Evolutionary conservation across 345 rosid genomes (phyloP).

Genomic region (Passiflora organensis): DNA sequence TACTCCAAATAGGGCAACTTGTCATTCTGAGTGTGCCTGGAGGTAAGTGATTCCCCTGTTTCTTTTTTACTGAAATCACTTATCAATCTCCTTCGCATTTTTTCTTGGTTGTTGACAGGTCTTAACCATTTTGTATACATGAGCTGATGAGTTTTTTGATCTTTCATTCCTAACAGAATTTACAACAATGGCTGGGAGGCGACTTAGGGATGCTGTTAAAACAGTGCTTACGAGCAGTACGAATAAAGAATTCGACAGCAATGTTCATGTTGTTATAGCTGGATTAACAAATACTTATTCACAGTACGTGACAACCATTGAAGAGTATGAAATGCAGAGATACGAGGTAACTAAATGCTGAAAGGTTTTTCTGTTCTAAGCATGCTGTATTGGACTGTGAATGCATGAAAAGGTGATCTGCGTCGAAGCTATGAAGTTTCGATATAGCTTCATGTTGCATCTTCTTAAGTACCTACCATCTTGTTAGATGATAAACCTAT

Average conservation of each 20-base stretch:
- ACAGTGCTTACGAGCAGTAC: constrained; percentile 48
- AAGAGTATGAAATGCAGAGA: constrained; percentile 90
- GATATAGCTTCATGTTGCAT: too few species aligned
- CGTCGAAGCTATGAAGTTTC: too few species aligned
- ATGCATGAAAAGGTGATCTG: too few species aligned
- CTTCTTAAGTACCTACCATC: too few species aligned
- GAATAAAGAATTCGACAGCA: constrained; percentile 32
- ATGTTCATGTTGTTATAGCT: constrained; percentile 79
- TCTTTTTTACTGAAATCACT: constrained; percentile 1
- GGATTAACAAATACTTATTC: constrained; percentile 94
- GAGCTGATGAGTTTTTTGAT: constrained; percentile 5
- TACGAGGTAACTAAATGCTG: constrained; percentile 59
- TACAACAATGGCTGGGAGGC: constrained; percentile 99
- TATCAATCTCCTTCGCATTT: background rate
- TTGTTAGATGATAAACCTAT: too few species aligned
- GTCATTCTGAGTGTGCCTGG: constrained; percentile 91
- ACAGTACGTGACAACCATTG: constrained; percentile 87
- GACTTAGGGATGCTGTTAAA: constrained; percentile 93
- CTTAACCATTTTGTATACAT: background rate
- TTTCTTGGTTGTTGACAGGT: background rate
- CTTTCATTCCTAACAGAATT: constrained; percentile 51
- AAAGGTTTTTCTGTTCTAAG: background rate
- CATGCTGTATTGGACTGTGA: too few species aligned
- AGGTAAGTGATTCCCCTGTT: constrained; percentile 41
- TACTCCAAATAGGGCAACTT: constrained; percentile 82